A percentile compares a stretch with the other conserved stretches of the same genome.
phyloP scores from a whole-genome alignment of 2,329 filamentous ascomycete species.

The Arthrobotrys conoides region DNA sequence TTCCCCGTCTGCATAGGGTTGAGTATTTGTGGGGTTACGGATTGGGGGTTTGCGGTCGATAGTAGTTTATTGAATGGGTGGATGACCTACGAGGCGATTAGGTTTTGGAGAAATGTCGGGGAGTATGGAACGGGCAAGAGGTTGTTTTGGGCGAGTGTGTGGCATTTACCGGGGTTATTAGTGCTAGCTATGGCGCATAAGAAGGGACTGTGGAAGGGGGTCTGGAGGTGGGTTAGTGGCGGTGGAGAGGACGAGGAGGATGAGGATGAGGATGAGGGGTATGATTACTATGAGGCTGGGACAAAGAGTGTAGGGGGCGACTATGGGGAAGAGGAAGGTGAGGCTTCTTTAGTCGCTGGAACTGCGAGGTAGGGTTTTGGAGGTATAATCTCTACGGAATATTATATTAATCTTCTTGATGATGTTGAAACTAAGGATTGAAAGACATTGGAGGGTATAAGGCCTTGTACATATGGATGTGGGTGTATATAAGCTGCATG shows the following conservation, averaged over 20 bases:
- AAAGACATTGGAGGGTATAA: background rate
- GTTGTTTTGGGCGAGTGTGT: slow-evolving; percentile 97
- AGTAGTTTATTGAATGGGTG: slow-evolving; percentile 87
- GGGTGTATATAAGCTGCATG: slow-evolving; percentile 23
- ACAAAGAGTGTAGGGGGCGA: slow-evolving; percentile 24
- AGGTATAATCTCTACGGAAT: slow-evolving; percentile 10
- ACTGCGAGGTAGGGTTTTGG: slow-evolving; percentile 37
- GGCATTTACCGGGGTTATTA: slow-evolving; percentile 91
- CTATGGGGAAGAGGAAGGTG: slow-evolving; percentile 47
- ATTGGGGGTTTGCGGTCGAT: slow-evolving; percentile 85
- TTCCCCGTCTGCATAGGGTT: slow-evolving; percentile 87
- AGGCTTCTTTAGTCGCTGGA: slow-evolving; percentile 49
- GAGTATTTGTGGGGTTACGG: slow-evolving; percentile 84
- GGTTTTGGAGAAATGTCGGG: slow-evolving; percentile 82
- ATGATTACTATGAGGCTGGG: slow-evolving; percentile 61
- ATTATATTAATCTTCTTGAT: background rate
- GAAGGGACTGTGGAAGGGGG: slow-evolving; percentile 88
- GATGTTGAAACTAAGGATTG: background rate
- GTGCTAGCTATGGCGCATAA: slow-evolving; percentile 93
- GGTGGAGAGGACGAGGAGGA: slow-evolving; percentile 71
- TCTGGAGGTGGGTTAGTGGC: slow-evolving; percentile 80
- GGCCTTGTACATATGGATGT: slow-evolving; percentile 13
- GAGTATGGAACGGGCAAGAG: slow-evolving; percentile 83
- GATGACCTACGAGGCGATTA: slow-evolving; percentile 83
- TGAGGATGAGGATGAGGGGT: slow-evolving; percentile 74